These are phyloP conservation scores for Pneumocystis sp. DNA, from an alignment of 1,139 yeast genomes.

Conservation along the genomic window DNA sequence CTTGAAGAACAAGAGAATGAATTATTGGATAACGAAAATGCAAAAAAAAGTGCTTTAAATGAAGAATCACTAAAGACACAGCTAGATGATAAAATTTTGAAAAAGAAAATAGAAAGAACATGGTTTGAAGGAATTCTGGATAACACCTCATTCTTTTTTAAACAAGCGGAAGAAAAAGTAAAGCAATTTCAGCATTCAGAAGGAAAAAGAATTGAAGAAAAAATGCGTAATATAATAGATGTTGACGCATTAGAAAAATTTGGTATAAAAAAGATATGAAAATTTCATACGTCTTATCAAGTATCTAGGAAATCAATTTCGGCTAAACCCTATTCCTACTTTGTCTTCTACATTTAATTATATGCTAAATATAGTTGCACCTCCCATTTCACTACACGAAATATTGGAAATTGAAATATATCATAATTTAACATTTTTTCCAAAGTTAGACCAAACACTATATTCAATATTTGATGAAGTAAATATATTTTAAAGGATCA, in stretches of 20 bases:
- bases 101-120: neutral
- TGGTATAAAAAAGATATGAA: neutral
- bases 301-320: neutral
- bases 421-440: constrained; percentile 67
- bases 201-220: neutral
- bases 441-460: constrained; percentile 48
- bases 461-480: constrained; percentile 61
- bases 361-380: constrained; percentile 40
- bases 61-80: neutral
- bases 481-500: constrained; percentile 72
- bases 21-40: neutral
- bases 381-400: constrained; percentile 48
- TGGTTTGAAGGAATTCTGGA: neutral
- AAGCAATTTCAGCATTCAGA: neutral
- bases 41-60: neutral
- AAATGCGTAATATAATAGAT: neutral
- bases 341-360: neutral
- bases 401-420: constrained; percentile 64
- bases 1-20: neutral
- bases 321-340: neutral
- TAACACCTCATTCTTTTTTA: neutral
- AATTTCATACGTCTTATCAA: neutral
- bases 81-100: neutral
- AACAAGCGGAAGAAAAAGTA: neutral
- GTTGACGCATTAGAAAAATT: neutral